Percentiles rank a stretch among this genome's conserved stretches.
Evolutionary conservation across 192 early-diverging fungal genomes (phyloP).

Genomic region (Coemansia sp.): DNA sequence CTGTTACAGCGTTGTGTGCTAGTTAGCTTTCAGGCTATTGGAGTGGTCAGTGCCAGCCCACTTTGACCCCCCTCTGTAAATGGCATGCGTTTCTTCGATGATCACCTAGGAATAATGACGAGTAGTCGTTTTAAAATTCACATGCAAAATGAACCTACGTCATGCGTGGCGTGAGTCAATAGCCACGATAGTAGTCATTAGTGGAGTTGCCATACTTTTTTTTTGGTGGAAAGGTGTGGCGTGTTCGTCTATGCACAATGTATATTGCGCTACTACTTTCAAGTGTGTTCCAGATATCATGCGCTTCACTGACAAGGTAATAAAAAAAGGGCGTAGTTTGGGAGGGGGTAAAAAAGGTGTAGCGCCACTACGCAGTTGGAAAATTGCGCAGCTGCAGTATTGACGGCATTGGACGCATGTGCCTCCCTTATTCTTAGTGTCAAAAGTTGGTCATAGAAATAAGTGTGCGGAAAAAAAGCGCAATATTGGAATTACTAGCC

Average conservation of each 20-base stretch:
- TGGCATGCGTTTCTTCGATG: not conserved
- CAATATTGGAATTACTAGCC: slow-evolving; percentile 11
- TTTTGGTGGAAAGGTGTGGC: not conserved
- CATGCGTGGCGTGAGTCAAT: not conserved
- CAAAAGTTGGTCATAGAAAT: not conserved
- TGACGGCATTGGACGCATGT: not conserved
- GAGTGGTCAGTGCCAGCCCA: not conserved
- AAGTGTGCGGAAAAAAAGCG: not conserved
- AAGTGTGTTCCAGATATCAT: not conserved
- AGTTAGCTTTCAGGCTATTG: not conserved
- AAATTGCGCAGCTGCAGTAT: not conserved
- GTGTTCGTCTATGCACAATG: slow-evolving; percentile 4
- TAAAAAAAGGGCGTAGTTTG: slow-evolving; percentile 6
- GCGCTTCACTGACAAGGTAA: not conserved
- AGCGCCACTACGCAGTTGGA: slow-evolving; percentile 3
- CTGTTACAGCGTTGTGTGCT: not conserved
- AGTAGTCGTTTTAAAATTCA: not conserved
- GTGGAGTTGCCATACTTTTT: not conserved
- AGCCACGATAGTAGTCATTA: not conserved
- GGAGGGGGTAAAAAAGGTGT: not conserved
- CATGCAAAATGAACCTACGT: not conserved
- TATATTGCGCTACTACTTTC: slow-evolving; percentile 3
- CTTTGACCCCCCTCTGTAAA: not conserved
- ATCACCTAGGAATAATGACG: not conserved
- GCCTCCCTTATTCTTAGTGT: not conserved